Base-by-base conservation (phyloP, 768 basidiomycete species). In the Amanita rubescens region DNA sequence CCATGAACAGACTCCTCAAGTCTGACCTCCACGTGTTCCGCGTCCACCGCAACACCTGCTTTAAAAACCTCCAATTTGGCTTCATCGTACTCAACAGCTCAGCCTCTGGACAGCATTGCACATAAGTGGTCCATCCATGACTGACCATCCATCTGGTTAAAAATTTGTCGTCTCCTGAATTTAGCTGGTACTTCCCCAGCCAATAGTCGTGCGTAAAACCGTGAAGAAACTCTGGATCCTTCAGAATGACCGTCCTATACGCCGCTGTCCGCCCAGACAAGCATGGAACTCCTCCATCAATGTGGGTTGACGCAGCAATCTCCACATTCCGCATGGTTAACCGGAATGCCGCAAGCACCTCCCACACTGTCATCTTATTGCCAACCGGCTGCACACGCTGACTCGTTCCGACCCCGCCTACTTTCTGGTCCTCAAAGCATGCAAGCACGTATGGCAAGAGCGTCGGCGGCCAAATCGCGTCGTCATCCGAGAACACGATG, bases 91-190 rank as follows among this genome's bases (percentile, higher is more conserved):
- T 87, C 56, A 93, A 71, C 12, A 94, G 72, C 69, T 94, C 92
- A 12, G 84, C 86, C 69, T 90, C 87, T 65, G 79, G 81, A 73
- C 87, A 92, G 65, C 80, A 81, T 65, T 92, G 90, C 30, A 94
- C 89, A 65, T 91, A 94, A n/a, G 91, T 94, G 66, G 77, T 86
- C 93, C 94, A 95, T 14, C 92, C 91, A 62, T 94, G 92, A 63
- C 82, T 85, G 55, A 95, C 93, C 90, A 94, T 93, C 93, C 94
- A 95, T 42, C 93, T 75, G 15, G 94, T 97, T 64, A 95, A 72
- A 71, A 92, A 95, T 69, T 95, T 93, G 75, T 92, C 90, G 69
- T 94, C 92, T 20, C 92, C 91, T 3, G 89, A 92, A 67, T 94
- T 94, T 58, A 94, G 82, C 67, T 94, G 92, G 69, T 94, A 95